phyloP scores from a whole-genome alignment of 192 early-diverging fungal species.

The Backusella luteola region DNA sequence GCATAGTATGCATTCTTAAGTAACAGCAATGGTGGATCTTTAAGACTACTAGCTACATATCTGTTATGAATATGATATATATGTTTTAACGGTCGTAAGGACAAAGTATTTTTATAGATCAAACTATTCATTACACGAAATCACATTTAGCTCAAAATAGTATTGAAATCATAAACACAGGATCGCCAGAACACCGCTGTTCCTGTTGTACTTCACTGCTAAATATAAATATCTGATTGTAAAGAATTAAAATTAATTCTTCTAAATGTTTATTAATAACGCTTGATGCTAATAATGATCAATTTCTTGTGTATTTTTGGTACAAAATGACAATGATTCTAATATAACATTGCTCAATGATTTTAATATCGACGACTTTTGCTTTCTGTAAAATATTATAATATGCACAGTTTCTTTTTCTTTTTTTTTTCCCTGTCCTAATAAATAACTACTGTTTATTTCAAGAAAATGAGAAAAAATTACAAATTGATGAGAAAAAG shows the following conservation, averaged over 20 bases:
- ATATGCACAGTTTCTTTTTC: too few species aligned
- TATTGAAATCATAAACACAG: background rate
- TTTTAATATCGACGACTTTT: background rate
- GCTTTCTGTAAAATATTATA: background rate
- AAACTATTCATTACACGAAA: background rate
- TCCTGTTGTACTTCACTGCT: background rate
- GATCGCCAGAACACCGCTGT: background rate
- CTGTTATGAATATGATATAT: background rate
- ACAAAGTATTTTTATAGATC: background rate
- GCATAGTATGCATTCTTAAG: background rate
- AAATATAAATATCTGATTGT: background rate
- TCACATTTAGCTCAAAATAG: background rate
- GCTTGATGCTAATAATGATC: too few species aligned
- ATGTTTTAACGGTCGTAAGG: background rate
- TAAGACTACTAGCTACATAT: background rate
- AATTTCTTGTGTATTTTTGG: background rate
- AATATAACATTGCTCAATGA: background rate
- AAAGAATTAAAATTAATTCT: too few species aligned
- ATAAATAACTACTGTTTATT: too few species aligned
- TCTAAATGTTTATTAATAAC: too few species aligned
- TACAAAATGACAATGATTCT: background rate
- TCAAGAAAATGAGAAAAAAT: too few species aligned
- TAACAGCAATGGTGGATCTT: background rate
- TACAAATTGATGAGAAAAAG: too few species aligned
- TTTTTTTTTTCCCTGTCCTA: too few species aligned